Evolutionary conservation across 1,139 yeast species (phyloP), one percentile per base, ranked within the genome.

Genomic region (Debaryomyces coudertii): DNA sequence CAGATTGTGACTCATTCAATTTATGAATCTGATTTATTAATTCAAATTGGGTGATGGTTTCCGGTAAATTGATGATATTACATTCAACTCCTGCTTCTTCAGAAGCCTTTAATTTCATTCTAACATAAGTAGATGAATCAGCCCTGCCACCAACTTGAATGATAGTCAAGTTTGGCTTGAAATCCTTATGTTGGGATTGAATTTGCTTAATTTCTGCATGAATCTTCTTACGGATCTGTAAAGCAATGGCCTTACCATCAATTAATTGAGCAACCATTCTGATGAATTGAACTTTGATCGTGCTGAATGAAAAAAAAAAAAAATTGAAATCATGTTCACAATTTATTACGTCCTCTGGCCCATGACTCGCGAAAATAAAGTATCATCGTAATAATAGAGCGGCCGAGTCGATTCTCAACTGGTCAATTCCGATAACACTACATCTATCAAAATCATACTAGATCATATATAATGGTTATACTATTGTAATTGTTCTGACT

Each of bases 41-140:
- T 59, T 82, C 82, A 47, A 71, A 67, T 63, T 86, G 84, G 29
- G 81, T 66, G 46, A 78, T 73, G 35, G 73, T 68, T 51, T 83
- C 95, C 14, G 89, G 82, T 56, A 90, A 76, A 51, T 80, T 82
- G 58, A 86, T 72, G 51, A 89, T 76, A 43, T 80, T 76, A 64
- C 96, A 90, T 27, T 73, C 75, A 54, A 93, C 86, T 49, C 84
- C 82, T 31, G 96, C 93, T 62, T 88, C 95, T 53, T 77, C 72
- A 27, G 98, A 97, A 23, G 98, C 97, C 72, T 85, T 88, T 56
- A 89, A 75, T 73, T 93, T 93, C 96, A 93, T 92, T 56, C 85
- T 83, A 47, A 93, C 97, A 68, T 93, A 93, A n/a, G 97, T 88
- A 42, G 89, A 78, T 9, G 97, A 90, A 65, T 93, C 99, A 33